Percentiles rank a stretch among this genome's conserved stretches.
Evolutionary conservation across 2,329 filamentous ascomycete species (phyloP).

Genomic region (Hymenoscyphus scutula): DNA sequence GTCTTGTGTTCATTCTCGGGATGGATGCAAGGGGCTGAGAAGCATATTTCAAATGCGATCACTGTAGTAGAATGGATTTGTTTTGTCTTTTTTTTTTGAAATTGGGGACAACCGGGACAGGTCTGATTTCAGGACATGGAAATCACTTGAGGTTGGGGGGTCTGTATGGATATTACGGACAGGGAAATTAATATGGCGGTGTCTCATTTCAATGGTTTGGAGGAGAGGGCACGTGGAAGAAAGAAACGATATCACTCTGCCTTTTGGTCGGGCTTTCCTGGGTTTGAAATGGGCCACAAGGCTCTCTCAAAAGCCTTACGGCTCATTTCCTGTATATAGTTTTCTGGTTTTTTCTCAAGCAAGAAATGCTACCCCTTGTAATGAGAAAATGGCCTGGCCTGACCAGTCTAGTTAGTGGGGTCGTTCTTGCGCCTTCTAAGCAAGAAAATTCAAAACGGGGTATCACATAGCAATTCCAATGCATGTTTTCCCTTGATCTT

Average conservation of each 20-base stretch:
- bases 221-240: constrained; percentile 8
- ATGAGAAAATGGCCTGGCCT: constrained; percentile 1
- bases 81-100: constrained; percentile 19
- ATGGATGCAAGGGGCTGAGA: constrained; percentile 15
- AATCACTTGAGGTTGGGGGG: constrained; percentile 4
- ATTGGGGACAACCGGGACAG: constrained; percentile 12
- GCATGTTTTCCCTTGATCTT: neutral
- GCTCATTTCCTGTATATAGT: constrained; percentile 26
- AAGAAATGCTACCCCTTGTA: constrained; percentile 14
- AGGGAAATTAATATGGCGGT: constrained; percentile 30
- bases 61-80: constrained; percentile 33
- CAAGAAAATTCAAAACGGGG: constrained; percentile 5
- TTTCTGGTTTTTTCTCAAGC: constrained; percentile 13
- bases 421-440: constrained; percentile 2
- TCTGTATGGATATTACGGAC: constrained; percentile 27
- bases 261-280: constrained; percentile 10
- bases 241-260: constrained; percentile 11
- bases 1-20: constrained; percentile 16
- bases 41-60: constrained; percentile 18
- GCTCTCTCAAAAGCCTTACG: constrained; percentile 8
- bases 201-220: constrained; percentile 16
- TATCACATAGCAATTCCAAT: constrained; percentile 4
- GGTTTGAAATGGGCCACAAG: constrained; percentile 11
- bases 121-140: constrained; percentile 6
- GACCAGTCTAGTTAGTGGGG: too few relatives aligned